phyloP scores from a whole-genome alignment of 2,329 filamentous ascomycete species.

The Monilinia laxa region DNA sequence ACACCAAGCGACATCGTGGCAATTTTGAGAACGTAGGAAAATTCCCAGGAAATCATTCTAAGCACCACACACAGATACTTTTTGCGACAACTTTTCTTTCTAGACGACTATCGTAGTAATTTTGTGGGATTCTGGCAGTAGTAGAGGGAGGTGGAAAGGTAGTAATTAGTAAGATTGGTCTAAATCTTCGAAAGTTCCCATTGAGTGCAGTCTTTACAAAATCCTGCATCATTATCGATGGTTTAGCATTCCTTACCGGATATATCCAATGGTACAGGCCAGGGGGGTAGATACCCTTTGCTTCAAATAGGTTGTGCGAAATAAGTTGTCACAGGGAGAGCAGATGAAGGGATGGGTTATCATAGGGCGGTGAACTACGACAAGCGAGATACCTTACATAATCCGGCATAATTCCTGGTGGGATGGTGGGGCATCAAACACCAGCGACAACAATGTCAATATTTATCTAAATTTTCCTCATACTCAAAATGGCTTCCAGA shows the following conservation, averaged over 20 bases:
- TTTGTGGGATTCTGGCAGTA: neutral
- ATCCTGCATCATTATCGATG: slow-evolving; percentile 9
- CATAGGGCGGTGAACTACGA: neutral
- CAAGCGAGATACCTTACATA: slow-evolving; percentile 6
- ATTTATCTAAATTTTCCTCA: neutral
- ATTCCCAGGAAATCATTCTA: neutral
- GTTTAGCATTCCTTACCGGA: slow-evolving; percentile 20
- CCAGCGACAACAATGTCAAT: neutral
- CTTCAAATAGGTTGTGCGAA: neutral
- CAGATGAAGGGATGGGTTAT: slow-evolving; percentile 7
- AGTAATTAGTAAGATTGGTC: neutral
- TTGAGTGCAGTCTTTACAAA: neutral
- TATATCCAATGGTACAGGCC: slow-evolving; percentile 8
- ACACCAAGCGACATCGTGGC: slow-evolving; percentile 2
- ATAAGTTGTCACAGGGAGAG: slow-evolving; percentile 13
- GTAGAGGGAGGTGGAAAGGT: neutral
- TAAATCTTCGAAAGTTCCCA: neutral
- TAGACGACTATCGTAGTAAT: neutral
- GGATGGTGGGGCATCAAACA: slow-evolving; percentile 16
- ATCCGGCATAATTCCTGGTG: slow-evolving; percentile 2
- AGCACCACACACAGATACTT: neutral
- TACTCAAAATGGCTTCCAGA: slow-evolving; percentile 33
- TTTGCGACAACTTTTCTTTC: neutral
- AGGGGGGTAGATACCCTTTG: neutral
- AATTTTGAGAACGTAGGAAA: neutral